Conservation (phyloP, 805 yeast genomes). For the Candida pseudofarinosa region DNA sequence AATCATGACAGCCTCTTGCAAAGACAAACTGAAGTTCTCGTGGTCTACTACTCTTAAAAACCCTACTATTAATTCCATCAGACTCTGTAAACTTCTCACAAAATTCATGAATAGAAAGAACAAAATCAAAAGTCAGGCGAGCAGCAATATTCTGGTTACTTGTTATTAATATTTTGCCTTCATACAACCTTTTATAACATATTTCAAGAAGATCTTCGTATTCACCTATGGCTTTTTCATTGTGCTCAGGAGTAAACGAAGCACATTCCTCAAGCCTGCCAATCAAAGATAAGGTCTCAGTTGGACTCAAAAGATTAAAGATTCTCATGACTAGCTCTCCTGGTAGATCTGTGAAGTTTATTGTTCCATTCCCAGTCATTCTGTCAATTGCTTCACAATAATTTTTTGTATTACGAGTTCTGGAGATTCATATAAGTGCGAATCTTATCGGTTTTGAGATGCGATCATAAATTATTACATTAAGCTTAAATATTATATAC, state of each 20-base stretch:
- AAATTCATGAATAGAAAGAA: slow-evolving; percentile 12
- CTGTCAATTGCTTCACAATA: too few species aligned
- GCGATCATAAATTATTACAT: too few species aligned
- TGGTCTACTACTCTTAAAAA: slow-evolving; percentile 17
- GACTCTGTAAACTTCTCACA: slow-evolving; percentile 6
- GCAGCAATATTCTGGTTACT: slow-evolving; percentile 5
- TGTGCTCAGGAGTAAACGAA: neutral
- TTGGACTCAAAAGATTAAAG: slow-evolving; percentile 10
- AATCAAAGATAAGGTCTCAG: slow-evolving; percentile 10
- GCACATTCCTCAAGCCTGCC: neutral
- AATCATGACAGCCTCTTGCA: slow-evolving; percentile 18
- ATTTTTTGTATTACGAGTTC: too few species aligned
- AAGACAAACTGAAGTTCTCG: slow-evolving; percentile 18
- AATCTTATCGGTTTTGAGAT: too few species aligned
- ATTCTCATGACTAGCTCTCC: slow-evolving; percentile 15
- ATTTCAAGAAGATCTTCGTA: slow-evolving; percentile 6
- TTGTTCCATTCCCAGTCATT: too few species aligned
- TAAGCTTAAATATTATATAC: too few species aligned
- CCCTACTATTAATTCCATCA: slow-evolving; percentile 5
- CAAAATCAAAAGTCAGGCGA: slow-evolving; percentile 8
- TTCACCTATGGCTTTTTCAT: neutral
- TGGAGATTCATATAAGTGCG: too few species aligned
- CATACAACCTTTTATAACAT: slow-evolving; percentile 17
- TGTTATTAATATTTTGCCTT: slow-evolving; percentile 13
- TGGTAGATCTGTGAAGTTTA: slow-evolving; percentile 12